These are phyloP conservation scores for Eleusine indica DNA, from an alignment of 176 grass and related monocot genomes.

Conservation along the genomic window DNA sequence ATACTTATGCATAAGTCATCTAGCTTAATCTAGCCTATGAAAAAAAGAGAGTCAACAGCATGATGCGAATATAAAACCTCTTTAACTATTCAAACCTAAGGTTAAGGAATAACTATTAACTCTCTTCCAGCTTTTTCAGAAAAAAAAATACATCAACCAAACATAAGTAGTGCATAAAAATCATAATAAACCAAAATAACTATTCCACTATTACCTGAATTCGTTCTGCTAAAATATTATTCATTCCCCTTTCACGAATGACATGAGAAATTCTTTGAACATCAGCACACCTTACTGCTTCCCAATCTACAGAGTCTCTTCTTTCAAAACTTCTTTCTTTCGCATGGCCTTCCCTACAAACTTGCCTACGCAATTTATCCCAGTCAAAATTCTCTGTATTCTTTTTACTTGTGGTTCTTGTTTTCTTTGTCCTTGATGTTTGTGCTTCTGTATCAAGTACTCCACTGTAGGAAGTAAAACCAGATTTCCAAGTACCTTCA, in stretches of 20 bases:
- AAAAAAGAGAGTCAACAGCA: background rate
- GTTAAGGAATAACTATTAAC: slow-evolving; percentile 21
- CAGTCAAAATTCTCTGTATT: slow-evolving; percentile 63
- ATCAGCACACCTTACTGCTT: slow-evolving; percentile 71
- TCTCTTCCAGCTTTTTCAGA: slow-evolving; percentile 3
- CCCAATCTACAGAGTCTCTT: slow-evolving; percentile 83
- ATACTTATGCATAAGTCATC: slow-evolving; percentile 13
- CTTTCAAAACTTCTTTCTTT: slow-evolving; percentile 64
- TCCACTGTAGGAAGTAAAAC: slow-evolving; percentile 41
- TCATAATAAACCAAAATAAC: slow-evolving; percentile 7
- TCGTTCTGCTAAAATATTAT: slow-evolving; percentile 79
- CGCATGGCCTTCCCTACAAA: slow-evolving; percentile 26
- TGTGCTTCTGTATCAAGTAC: slow-evolving; percentile 31
- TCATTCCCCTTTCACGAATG: slow-evolving; percentile 88
- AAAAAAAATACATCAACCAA: background rate
- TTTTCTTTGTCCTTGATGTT: slow-evolving; percentile 52
- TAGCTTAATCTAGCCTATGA: background rate
- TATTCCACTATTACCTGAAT: slow-evolving; percentile 69
- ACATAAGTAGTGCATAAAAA: slow-evolving; percentile 22
- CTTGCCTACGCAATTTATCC: slow-evolving; percentile 65
- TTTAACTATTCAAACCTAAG: background rate
- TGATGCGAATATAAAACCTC: slow-evolving; percentile 9
- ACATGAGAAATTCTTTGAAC: slow-evolving; percentile 66
- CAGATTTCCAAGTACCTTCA: slow-evolving; percentile 40
- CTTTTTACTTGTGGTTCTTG: slow-evolving; percentile 47